A percentile compares a stretch with the other conserved stretches of the same genome.
Evolutionary conservation across 176 grass and related monocot species (phyloP).

Genomic region (Aegilops bicornis): DNA sequence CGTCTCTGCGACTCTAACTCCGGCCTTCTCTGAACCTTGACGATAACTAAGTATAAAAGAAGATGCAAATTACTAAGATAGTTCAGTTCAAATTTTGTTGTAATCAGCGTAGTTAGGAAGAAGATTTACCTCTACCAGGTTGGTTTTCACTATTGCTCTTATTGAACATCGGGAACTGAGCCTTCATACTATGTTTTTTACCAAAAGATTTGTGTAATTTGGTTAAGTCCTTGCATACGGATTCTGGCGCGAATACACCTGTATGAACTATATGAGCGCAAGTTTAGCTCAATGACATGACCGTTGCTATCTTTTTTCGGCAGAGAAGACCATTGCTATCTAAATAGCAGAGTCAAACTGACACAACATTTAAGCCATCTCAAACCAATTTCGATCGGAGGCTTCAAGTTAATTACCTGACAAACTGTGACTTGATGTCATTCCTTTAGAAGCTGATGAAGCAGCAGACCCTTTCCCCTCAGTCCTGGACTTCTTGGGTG

Average conservation of each 20-base stretch:
- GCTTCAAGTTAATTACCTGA: not conserved
- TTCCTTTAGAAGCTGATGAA: not conserved
- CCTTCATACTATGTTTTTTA: not conserved
- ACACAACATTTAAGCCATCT: not conserved
- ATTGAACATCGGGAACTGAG: not conserved
- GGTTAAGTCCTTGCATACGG: not conserved
- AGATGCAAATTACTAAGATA: not conserved
- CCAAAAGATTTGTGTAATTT: not conserved
- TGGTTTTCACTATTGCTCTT: not conserved
- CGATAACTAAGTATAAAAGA: not conserved
- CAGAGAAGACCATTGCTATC: not conserved
- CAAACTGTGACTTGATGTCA: not conserved
- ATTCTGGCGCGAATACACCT: not conserved
- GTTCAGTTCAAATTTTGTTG: not conserved
- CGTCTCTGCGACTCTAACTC: not conserved
- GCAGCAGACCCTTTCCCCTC: not conserved
- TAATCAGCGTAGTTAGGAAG: not conserved
- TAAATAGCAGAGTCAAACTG: not conserved
- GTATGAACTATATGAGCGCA: not conserved
- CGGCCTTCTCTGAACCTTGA: not conserved
- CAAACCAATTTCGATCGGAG: not conserved
- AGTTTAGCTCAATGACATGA: not conserved
- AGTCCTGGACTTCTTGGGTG: not conserved
- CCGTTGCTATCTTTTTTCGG: not conserved
- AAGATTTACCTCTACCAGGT: not conserved